Conservation (phyloP, 1,139 yeast species). For the Hyphopichia buzzinii region DNA sequence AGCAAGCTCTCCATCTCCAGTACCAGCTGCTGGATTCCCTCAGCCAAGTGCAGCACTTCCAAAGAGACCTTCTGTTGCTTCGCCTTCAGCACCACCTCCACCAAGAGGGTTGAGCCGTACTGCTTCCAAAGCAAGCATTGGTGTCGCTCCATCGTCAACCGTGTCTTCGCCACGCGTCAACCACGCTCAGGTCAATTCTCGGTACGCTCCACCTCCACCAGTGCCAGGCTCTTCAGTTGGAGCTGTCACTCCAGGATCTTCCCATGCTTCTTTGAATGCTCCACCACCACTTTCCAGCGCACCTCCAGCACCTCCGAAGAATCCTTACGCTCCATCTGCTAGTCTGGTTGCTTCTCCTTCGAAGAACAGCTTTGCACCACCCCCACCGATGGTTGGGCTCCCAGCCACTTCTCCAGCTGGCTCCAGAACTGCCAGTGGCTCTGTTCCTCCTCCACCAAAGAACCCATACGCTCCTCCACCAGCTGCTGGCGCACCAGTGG, state of each 20-base stretch:
- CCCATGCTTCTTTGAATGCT: constrained; percentile 5
- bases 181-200: constrained; percentile 21
- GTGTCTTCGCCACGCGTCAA: constrained; percentile 20
- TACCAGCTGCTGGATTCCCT: constrained; percentile 18
- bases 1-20: constrained; percentile 21
- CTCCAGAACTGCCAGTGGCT: constrained; percentile 3
- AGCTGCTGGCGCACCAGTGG: constrained; percentile 10
- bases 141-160: constrained; percentile 12
- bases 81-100: constrained; percentile 28
- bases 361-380: constrained; percentile 16
- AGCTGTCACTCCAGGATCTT: constrained; percentile 9
- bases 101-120: constrained; percentile 34
- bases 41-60: constrained; percentile 23
- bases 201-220: constrained; percentile 42
- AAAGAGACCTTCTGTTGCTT: constrained; percentile 12
- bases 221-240: constrained; percentile 10
- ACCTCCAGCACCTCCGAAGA: constrained; percentile 21
- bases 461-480: constrained; percentile 45
- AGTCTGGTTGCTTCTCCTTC: constrained; percentile 16
- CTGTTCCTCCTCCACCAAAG: constrained; percentile 31
- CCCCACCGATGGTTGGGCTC: constrained; percentile 11
- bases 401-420: constrained; percentile 8
- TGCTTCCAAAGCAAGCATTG: constrained; percentile 23
- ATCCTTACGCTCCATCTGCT: constrained; percentile 39
- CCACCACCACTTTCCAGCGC: constrained; percentile 4